Evolutionary conservation across 306 rosid genomes (phyloP), one percentile per base, ranked within the genome.

Genomic region (Vicia villosa): DNA sequence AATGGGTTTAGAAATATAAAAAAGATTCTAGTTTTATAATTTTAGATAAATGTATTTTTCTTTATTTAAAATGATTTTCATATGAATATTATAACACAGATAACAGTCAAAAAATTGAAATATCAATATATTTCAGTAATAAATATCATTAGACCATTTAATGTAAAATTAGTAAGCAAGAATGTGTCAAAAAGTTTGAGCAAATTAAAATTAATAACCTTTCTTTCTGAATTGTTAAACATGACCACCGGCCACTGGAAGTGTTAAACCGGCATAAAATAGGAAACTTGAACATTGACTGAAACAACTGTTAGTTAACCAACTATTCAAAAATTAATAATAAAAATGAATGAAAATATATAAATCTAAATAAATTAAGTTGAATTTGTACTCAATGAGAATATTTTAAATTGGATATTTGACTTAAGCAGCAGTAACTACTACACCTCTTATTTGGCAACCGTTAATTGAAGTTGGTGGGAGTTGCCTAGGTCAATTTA

Each of bases 401-500:
- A 20, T 46, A 9, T 11, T 17, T 37, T 49, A 9, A 10, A 34
- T 52, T 41, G 16, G 16, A 73, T 21, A 41, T 13, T 64, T 65
- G 57, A 74, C 66, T 52, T 65, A 19, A 73, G 1, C 70, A 30
- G 34, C 34, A 30, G 5, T 26, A 5, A 5, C 34, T 30, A 73
- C 34, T 63, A 38, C 28, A 2, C 11, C 13, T 50, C 26, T 19
- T 50, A 16, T 11, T 50, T 22, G 42, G 56, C 66, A 26, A 41
- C 42, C 51, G 30, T 21, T 40, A 12, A 50, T 50, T 63, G 36
- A 52, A 42, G 58, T 42, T 19, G 79, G 51, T 55, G 54, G 34
- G 8, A 17, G 68, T 67, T 75, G 80, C 9, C 80, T 34, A 21
- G 68, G 74, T 75, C 79, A 75, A 66, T 45, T n/a, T 10, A 30